Evolutionary conservation across 306 rosid genomes (phyloP).

Genomic region (Vigna radiata): DNA sequence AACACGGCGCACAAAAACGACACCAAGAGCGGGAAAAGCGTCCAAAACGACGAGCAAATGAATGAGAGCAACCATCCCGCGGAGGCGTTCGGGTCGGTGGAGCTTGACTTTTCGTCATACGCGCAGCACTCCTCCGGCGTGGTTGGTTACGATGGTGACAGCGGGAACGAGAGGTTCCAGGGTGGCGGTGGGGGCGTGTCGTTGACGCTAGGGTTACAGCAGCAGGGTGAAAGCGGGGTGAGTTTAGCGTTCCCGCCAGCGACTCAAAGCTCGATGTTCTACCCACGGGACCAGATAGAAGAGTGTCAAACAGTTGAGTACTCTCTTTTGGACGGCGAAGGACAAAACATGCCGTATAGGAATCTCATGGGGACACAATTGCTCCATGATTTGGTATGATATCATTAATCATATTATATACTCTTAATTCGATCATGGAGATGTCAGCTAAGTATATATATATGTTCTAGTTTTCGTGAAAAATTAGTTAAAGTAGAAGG

Average conservation of each 20-base stretch:
- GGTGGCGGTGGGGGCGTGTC: slow-evolving; percentile 60
- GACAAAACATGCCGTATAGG: slow-evolving; percentile 77
- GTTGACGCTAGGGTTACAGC: slow-evolving; percentile 89
- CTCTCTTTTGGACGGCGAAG: slow-evolving; percentile 76
- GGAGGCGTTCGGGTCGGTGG: slow-evolving; percentile 57
- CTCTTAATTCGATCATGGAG: background rate
- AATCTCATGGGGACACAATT: slow-evolving; percentile 84
- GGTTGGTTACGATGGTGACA: slow-evolving; percentile 35
- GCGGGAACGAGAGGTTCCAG: too few species aligned
- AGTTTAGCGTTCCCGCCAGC: slow-evolving; percentile 62
- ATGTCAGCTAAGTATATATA: background rate
- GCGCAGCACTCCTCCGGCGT: slow-evolving; percentile 42
- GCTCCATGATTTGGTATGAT: slow-evolving; percentile 79
- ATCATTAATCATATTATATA: background rate
- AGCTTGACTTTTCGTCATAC: slow-evolving; percentile 74
- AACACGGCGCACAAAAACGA: slow-evolving; percentile 50
- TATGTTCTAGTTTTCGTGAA: too few species aligned
- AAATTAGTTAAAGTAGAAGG: slow-evolving; percentile 12
- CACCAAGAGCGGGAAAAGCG: slow-evolving; percentile 23
- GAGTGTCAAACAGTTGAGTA: slow-evolving; percentile 73
- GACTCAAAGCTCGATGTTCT: slow-evolving; percentile 60
- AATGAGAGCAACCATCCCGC: background rate
- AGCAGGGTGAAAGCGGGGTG: slow-evolving; percentile 61
- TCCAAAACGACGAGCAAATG: slow-evolving; percentile 39
- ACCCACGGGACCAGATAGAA: slow-evolving; percentile 66